These are phyloP conservation scores for Boletus chippewaensis DNA, from an alignment of 1,284 basidiomycete species.

Conservation along the genomic window DNA sequence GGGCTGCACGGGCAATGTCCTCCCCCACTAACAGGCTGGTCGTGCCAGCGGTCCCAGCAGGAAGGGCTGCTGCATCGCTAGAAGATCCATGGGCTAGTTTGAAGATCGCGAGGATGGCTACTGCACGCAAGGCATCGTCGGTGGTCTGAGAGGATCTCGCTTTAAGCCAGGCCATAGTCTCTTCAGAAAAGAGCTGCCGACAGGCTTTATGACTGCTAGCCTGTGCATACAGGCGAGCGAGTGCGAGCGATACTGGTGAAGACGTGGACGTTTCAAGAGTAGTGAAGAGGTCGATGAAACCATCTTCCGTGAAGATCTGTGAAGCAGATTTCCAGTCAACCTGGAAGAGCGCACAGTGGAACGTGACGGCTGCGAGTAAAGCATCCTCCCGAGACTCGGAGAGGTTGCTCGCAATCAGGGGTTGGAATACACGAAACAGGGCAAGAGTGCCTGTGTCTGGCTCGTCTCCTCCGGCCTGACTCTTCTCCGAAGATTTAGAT, in stretches of 20 bases:
- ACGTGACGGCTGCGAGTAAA: slow-evolving; percentile 48
- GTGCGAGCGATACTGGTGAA: slow-evolving; percentile 41
- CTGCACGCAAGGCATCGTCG: slow-evolving; percentile 46
- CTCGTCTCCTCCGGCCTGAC: slow-evolving; percentile 21
- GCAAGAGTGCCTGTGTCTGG: slow-evolving; percentile 42
- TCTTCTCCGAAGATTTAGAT: slow-evolving; percentile 26
- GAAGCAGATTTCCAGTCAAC: slow-evolving; percentile 63
- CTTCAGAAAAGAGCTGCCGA: slow-evolving; percentile 51
- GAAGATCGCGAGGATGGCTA: slow-evolving; percentile 68
- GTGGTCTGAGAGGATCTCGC: slow-evolving; percentile 44
- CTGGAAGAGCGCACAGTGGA: slow-evolving; percentile 69
- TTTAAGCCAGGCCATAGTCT: slow-evolving; percentile 59
- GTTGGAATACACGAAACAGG: slow-evolving; percentile 45
- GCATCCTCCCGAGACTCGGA: slow-evolving; percentile 48
- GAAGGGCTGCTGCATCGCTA: slow-evolving; percentile 38
- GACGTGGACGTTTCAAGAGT: slow-evolving; percentile 56
- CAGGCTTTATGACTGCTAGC: slow-evolving; percentile 68
- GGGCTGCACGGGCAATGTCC: slow-evolving; percentile 45
- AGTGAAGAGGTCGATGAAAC: slow-evolving; percentile 52
- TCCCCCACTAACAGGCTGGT: slow-evolving; percentile 31
- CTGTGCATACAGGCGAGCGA: slow-evolving; percentile 67
- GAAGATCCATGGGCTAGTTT: slow-evolving; percentile 63
- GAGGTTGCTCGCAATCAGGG: slow-evolving; percentile 41
- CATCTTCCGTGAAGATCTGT: slow-evolving; percentile 55
- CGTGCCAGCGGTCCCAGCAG: slow-evolving; percentile 24